These are phyloP conservation scores for Centella asiatica DNA, from an alignment of 129 eudicot genomes.

Conservation along the genomic window DNA sequence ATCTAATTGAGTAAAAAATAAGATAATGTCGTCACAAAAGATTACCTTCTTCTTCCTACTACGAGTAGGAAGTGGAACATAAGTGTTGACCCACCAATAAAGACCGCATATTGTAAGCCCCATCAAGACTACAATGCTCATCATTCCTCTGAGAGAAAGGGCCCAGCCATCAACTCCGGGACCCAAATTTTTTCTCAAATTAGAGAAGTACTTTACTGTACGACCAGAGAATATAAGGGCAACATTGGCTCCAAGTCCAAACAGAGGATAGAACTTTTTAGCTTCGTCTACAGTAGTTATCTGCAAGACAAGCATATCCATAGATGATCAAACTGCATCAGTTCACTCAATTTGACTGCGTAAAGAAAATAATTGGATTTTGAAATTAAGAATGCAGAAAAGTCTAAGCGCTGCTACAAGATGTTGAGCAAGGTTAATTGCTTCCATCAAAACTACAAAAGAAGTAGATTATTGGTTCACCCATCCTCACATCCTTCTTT, in stretches of 20 bases:
- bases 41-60: slow-evolving; percentile 95
- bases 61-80: slow-evolving; percentile 84
- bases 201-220: slow-evolving; percentile 91
- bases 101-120: slow-evolving; percentile 74
- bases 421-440: too few species aligned
- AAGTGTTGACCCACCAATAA: slow-evolving; percentile 95
- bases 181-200: slow-evolving; percentile 67
- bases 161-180: slow-evolving; percentile 99
- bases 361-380: neutral
- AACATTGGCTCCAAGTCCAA: slow-evolving; percentile 95
- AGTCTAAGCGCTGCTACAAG: neutral
- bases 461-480: too few species aligned
- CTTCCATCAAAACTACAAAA: too few species aligned
- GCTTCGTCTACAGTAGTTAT: slow-evolving; percentile 96
- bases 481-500: too few species aligned
- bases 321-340: slow-evolving; percentile 6
- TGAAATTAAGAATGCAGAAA: neutral
- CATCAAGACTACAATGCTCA: slow-evolving; percentile 89
- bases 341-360: neutral
- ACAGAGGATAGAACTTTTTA: slow-evolving; percentile 88
- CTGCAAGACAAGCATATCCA: slow-evolving; percentile 36
- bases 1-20: neutral
- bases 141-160: slow-evolving; percentile 83
- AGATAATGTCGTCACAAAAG: neutral
- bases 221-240: slow-evolving; percentile 96